These are phyloP conservation scores for Stipa capillata DNA, from an alignment of 176 grass and related monocot genomes.

Conservation along the genomic window DNA sequence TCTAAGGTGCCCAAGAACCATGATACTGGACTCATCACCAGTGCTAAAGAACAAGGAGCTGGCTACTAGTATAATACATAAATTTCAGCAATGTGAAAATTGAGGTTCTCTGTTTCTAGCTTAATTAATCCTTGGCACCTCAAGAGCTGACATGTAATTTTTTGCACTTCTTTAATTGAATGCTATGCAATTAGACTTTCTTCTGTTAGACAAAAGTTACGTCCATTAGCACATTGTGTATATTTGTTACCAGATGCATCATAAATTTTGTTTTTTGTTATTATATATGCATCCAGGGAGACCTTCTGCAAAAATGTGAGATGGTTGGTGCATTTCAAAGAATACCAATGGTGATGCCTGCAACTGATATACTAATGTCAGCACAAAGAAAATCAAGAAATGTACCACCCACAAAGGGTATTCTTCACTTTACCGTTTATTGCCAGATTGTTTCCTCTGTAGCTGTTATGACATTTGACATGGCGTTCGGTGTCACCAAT, in stretches of 20 bases:
- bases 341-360: constrained; percentile 96
- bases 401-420: constrained; percentile 77
- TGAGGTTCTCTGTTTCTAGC: background rate
- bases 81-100: background rate
- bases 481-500: background rate
- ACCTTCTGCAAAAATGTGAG: constrained; percentile 41
- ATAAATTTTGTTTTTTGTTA: background rate
- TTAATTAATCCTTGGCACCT: background rate
- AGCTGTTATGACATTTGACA: background rate
- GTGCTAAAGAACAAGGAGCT: background rate
- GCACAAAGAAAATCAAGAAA: constrained; percentile 97
- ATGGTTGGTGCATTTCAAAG: constrained; percentile 88
- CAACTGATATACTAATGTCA: constrained; percentile 75
- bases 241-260: background rate
- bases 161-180: background rate
- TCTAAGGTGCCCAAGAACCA: background rate
- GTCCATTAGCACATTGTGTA: background rate
- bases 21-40: background rate
- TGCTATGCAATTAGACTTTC: background rate
- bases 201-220: background rate
- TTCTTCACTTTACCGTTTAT: constrained; percentile 1
- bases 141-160: background rate
- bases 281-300: constrained; percentile 29
- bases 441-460: background rate
- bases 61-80: background rate